Evolutionary conservation across 1,284 basidiomycete genomes (phyloP), one percentile per base, ranked within the genome.

Genomic region (Sanghuangporus baumii): DNA sequence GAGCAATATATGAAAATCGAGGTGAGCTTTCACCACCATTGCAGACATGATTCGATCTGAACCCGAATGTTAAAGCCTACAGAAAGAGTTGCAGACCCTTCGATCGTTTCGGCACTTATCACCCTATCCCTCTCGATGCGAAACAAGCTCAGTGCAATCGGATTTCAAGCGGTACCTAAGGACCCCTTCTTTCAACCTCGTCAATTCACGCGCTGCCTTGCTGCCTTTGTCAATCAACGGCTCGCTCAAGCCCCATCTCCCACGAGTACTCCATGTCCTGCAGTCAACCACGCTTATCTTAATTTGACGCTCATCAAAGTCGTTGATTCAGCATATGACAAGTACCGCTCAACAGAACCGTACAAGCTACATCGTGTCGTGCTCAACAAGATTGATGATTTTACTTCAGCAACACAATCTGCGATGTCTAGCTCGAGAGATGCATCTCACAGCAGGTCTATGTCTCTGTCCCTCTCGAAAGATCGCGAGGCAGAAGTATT

Each of bases 171-270:
- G 55, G 75, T 87, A 31, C 86, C 89, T 3, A 87, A 86, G 71
- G 90, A 93, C 69, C 90, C 91, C 0, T 91, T 93, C 70, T 72
- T 89, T 43, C 81, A 89, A 62, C 86, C 88, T 2, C 71, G 79
- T 50, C 74, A 75, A 7, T 88, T 91, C 57, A 68, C 77, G 14
- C 69, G 71, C 20, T 76, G 76, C 9, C 72, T 86, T 5, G 73
- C 76, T 6, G 67, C 67, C n/a, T 76, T 71, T 65, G 62, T 18
- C 66, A 74, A 51, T 55, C 56, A 55, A 63, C 62, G 51, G 12
- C 59, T 64, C 20, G n/a, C 56, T 38, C 57, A 65, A 61, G 11
- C 69, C 61, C 57, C 55, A 31, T 50, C 66, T 65, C 71, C 40
- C 65, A 65, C 26, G 69, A 69, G 6, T 62, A 75, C 41, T 64